A percentile compares a stretch with the other conserved stretches of the same genome.
Evolutionary conservation across 371 early-diverging fungal species (phyloP).

Genomic region (Chytridium lagenaria): DNA sequence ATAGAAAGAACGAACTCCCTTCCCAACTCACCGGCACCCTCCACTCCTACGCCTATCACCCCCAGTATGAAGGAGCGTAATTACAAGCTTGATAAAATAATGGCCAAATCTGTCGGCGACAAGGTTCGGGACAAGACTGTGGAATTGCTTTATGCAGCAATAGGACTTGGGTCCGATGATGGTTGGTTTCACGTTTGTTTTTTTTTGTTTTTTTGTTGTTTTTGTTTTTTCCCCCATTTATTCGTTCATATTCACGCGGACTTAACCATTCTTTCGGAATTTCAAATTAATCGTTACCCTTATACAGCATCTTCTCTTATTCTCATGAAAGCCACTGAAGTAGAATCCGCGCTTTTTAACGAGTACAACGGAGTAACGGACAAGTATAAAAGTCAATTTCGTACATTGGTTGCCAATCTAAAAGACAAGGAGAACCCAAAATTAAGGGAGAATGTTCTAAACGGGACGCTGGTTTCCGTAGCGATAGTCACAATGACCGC

Average conservation of each 20-base stretch:
- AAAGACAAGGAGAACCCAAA: constrained; percentile 83
- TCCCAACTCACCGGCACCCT: constrained; percentile 46
- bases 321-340: constrained; percentile 63
- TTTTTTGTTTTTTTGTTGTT: background rate
- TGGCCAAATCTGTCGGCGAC: constrained; percentile 67
- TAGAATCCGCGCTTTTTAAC: constrained; percentile 72
- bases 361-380: constrained; percentile 54
- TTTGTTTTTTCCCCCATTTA: too few species aligned
- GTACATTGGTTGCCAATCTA: constrained; percentile 81
- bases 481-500: constrained; percentile 81
- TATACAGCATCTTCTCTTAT: constrained; percentile 67
- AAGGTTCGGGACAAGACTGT: constrained; percentile 80
- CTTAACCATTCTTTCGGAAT: background rate
- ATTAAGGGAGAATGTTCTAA: constrained; percentile 74
- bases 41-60: constrained; percentile 32
- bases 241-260: too few species aligned
- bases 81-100: constrained; percentile 67
- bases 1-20: constrained; percentile 7
- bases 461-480: constrained; percentile 62
- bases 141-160: constrained; percentile 82
- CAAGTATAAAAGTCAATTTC: constrained; percentile 80
- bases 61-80: constrained; percentile 55
- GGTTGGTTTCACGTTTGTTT: constrained; percentile 53
- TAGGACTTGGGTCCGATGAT: constrained; percentile 73
- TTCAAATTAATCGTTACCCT: background rate